Base-by-base conservation (phyloP, 2,329 filamentous ascomycete genomes). In the Huntiella decipiens region DNA sequence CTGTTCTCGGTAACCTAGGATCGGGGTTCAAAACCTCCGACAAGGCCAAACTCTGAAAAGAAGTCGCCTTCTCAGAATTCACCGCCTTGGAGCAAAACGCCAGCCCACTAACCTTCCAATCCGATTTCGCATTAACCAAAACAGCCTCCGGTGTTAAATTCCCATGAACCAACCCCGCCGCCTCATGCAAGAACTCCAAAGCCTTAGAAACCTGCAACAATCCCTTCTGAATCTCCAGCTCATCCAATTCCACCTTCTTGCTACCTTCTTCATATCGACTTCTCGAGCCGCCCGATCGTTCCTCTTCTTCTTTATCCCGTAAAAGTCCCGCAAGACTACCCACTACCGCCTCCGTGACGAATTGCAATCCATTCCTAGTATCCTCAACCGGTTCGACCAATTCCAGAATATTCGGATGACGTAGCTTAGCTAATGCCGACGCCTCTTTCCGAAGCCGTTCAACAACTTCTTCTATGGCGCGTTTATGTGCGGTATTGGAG, bases 81-180 rank as follows among this genome's bases (percentile, higher is more conserved):
- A 86, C 82, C 42, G 83, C 75, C 11, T 86, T 82, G 39, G 82
- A 82, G 58, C 82, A 84, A 60, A 95, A 98, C 0, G 82, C 76
- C 35, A 98, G 71, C n/a, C 88, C 91, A 54, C 86, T 88, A 51
- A 98, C 83, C 60, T 98, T 98, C 91, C 91, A 98, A 61, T 98
- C 91, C 41, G 84, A 93, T 79, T 98, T 98, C 36, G 83, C 76
- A 63, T 98, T 98, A 61, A 98, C 77, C 53, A 94, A 80, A 52
- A 98, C 77, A 13, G 87, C 83, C 52, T 96, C 88, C 0, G 91
- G 91, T 0, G 87, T 96, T 52, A 98, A 62, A 58, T 98, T 98
- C 41, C 82, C 85, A 61, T 98, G 91, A 0, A 96, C 84, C 42
- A 98, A 70, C 1, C 85, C 85, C 7, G 88, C 88, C 58, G 88